These are phyloP conservation scores for Biscogniauxia marginata DNA, from an alignment of 2,329 filamentous ascomycete species.

Conservation along the genomic window DNA sequence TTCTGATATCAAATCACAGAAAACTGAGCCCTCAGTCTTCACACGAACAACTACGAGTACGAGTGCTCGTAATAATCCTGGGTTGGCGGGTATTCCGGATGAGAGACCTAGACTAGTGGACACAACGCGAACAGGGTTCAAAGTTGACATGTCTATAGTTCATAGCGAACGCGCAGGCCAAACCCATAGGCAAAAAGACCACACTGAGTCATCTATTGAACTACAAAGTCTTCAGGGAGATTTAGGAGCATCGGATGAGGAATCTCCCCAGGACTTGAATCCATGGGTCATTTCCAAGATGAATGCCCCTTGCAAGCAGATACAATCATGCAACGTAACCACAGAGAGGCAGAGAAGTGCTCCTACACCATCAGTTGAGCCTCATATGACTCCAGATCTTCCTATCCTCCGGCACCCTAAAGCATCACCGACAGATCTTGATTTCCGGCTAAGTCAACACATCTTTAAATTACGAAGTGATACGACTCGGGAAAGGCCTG, in stretches of 20 bases:
- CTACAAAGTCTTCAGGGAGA: neutral
- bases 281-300: slow-evolving; percentile 42
- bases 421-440: slow-evolving; percentile 30
- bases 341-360: neutral
- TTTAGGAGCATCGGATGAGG: slow-evolving; percentile 7
- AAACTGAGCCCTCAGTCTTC: neutral
- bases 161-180: slow-evolving; percentile 9
- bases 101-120: neutral
- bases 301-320: slow-evolving; percentile 20
- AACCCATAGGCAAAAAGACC: neutral
- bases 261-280: slow-evolving; percentile 27
- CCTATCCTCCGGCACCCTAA: slow-evolving; percentile 28
- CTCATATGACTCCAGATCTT: slow-evolving; percentile 23
- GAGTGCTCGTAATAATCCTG: neutral
- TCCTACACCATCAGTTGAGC: neutral
- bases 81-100: neutral
- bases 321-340: neutral
- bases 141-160: slow-evolving; percentile 24
- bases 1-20: neutral
- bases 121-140: neutral
- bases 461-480: slow-evolving; percentile 4
- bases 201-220: neutral
- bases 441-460: slow-evolving; percentile 21
- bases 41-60: neutral
- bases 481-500: neutral